These are phyloP conservation scores for Lactarius quietus DNA, from an alignment of 768 basidiomycete genomes.

Conservation along the genomic window DNA sequence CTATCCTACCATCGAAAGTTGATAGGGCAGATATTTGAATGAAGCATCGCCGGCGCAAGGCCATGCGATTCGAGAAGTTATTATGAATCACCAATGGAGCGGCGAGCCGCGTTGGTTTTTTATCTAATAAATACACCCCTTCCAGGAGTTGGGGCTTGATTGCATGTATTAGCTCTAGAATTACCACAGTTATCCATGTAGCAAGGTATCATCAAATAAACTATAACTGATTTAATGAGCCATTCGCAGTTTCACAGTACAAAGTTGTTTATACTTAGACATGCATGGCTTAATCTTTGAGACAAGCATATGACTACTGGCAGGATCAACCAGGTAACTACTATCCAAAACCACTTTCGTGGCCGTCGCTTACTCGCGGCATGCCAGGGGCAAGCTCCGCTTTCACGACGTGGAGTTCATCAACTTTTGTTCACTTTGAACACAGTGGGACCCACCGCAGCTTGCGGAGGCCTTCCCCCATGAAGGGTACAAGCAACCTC, in stretches of 20 bases:
- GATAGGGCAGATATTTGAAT: slow-evolving; percentile 71
- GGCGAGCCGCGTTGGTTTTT: slow-evolving; percentile 65
- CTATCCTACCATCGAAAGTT: slow-evolving; percentile 74
- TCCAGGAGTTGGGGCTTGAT: slow-evolving; percentile 23
- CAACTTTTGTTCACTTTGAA: too few relatives aligned
- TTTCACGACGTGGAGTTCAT: too few relatives aligned
- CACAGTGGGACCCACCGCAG: too few relatives aligned
- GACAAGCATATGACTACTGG: slow-evolving; percentile 84
- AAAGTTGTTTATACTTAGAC: slow-evolving; percentile 53
- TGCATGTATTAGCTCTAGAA: slow-evolving; percentile 63
- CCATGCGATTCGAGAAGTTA: slow-evolving; percentile 71
- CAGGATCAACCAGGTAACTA: slow-evolving; percentile 84
- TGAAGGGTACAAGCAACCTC: too few relatives aligned
- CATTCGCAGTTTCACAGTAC: slow-evolving; percentile 74
- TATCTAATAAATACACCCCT: slow-evolving; percentile 44
- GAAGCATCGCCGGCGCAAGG: slow-evolving; percentile 70
- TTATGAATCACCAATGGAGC: slow-evolving; percentile 71
- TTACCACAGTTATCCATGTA: slow-evolving; percentile 80
- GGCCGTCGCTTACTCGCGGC: too few relatives aligned
- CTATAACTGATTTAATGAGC: slow-evolving; percentile 83
- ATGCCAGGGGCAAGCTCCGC: too few relatives aligned
- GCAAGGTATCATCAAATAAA: slow-evolving; percentile 74
- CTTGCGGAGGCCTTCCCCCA: too few relatives aligned
- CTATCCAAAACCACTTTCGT: slow-evolving; percentile 33
- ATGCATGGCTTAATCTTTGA: slow-evolving; percentile 84